phyloP scores from a whole-genome alignment of 306 rosid genomes.

The Malus sylvestris region DNA sequence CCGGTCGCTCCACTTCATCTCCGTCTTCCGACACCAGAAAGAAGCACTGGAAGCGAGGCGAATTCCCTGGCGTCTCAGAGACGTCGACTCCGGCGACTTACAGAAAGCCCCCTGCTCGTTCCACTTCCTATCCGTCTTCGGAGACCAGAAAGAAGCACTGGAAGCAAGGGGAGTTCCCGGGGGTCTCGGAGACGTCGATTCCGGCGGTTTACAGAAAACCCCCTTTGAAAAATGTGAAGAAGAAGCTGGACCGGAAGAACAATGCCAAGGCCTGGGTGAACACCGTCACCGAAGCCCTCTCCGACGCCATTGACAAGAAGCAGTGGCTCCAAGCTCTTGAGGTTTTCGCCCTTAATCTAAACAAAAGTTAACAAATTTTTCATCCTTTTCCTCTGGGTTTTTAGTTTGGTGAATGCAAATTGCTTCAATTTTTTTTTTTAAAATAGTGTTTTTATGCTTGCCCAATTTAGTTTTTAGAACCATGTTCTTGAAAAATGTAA shows the following conservation, averaged over 20 bases:
- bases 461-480: neutral
- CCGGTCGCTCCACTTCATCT: slow-evolving; percentile 9
- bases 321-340: slow-evolving; percentile 95
- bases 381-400: neutral
- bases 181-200: slow-evolving; percentile 34
- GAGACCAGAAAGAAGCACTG: slow-evolving; percentile 58
- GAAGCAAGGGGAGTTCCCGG: slow-evolving; percentile 85
- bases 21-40: slow-evolving; percentile 40
- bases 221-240: slow-evolving; percentile 76
- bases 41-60: slow-evolving; percentile 81
- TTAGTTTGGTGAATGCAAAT: neutral
- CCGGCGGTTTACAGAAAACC: slow-evolving; percentile 32
- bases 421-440: neutral
- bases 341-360: slow-evolving; percentile 29
- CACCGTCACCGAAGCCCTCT: slow-evolving; percentile 85
- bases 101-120: slow-evolving; percentile 34
- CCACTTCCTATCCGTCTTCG: slow-evolving; percentile 26
- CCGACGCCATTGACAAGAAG: slow-evolving; percentile 57
- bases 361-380: neutral
- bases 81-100: slow-evolving; percentile 19
- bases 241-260: slow-evolving; percentile 56
- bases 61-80: slow-evolving; percentile 62
- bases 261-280: slow-evolving; percentile 84
- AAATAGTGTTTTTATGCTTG: neutral
- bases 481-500: neutral